A percentile compares a stretch with the other conserved stretches of the same genome.
Evolutionary conservation across 2,329 filamentous ascomycete genomes (phyloP).

Genomic region (Madurella mycetomatis): DNA sequence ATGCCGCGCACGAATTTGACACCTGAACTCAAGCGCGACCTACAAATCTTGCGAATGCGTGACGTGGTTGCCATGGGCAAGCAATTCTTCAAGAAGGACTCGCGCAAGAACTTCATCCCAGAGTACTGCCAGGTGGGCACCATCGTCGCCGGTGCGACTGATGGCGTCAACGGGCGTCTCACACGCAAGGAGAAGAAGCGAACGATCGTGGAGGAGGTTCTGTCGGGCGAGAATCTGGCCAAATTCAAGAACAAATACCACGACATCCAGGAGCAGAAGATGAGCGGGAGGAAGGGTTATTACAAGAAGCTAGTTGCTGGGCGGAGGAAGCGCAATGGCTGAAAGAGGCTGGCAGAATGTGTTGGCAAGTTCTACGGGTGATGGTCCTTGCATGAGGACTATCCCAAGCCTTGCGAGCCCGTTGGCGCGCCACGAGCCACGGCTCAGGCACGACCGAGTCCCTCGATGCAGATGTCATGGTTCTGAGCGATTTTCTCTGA

Average conservation of each 20-base stretch:
- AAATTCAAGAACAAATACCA: slow-evolving; percentile 86
- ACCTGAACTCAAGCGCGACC: slow-evolving; percentile 78
- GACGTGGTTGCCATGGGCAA: slow-evolving; percentile 78
- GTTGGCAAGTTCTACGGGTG: not conserved
- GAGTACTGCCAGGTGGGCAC: slow-evolving; percentile 87
- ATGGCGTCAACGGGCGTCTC: slow-evolving; percentile 77
- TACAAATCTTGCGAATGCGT: slow-evolving; percentile 86
- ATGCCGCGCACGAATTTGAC: slow-evolving; percentile 81
- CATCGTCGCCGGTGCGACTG: slow-evolving; percentile 81
- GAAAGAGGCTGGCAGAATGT: not conserved
- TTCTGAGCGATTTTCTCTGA: no score
- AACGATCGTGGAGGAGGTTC: slow-evolving; percentile 80
- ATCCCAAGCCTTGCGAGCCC: not conserved
- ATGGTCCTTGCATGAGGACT: not conserved
- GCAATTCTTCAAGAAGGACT: slow-evolving; percentile 85
- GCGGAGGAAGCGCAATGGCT: slow-evolving; percentile 27
- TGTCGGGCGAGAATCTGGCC: slow-evolving; percentile 61
- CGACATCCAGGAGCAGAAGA: slow-evolving; percentile 76
- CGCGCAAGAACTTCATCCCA: slow-evolving; percentile 64
- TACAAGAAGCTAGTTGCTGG: slow-evolving; percentile 73
- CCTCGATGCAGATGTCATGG: no score
- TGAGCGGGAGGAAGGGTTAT: slow-evolving; percentile 81
- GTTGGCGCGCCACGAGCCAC: not conserved
- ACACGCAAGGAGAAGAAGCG: slow-evolving; percentile 83
- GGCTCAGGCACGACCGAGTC: no score